These are phyloP conservation scores for Lentinus brumalis DNA, from an alignment of 768 basidiomycete genomes.

Conservation along the genomic window DNA sequence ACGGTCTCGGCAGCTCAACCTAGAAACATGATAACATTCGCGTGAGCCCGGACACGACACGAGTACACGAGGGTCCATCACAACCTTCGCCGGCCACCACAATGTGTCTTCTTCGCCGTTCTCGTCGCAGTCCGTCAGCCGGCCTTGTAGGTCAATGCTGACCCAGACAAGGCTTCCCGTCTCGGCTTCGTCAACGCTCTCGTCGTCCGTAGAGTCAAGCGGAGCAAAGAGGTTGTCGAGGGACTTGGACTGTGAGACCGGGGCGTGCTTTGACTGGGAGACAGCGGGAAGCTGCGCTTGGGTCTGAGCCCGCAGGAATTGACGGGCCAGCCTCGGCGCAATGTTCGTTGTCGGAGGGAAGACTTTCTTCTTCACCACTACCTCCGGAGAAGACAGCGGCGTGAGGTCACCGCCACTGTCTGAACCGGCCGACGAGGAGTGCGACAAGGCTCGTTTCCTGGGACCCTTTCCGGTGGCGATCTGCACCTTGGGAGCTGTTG, in stretches of 20 bases:
- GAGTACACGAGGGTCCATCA: constrained; percentile 20
- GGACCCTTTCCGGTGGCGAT: background rate
- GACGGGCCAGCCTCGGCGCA: constrained; percentile 13
- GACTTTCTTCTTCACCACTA: background rate
- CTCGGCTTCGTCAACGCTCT: constrained; percentile 7
- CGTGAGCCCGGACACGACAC: background rate
- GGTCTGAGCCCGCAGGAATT: constrained; percentile 14
- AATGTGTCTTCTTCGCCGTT: constrained; percentile 31
- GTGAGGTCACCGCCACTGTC: constrained; percentile 10
- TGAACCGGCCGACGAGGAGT: background rate
- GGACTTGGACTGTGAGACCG: constrained; percentile 3
- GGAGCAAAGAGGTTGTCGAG: constrained; percentile 9
- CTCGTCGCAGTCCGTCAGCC: constrained; percentile 7
- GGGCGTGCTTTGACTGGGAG: background rate
- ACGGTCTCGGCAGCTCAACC: constrained; percentile 7
- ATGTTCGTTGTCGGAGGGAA: constrained; percentile 4
- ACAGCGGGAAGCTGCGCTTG: background rate
- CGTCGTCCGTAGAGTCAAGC: constrained; percentile 14
- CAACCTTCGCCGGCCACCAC: constrained; percentile 78
- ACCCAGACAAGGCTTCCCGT: constrained; percentile 29
- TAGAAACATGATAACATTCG: background rate
- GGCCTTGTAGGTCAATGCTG: constrained; percentile 22
- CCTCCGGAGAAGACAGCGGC: constrained; percentile 13
- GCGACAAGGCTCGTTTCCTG: constrained; percentile 15
- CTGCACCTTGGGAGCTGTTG: no score